A percentile compares a stretch with the other conserved stretches of the same genome.
phyloP scores from a whole-genome alignment of 2,329 filamentous ascomycete genomes.

The Tolypocladium sp. region DNA sequence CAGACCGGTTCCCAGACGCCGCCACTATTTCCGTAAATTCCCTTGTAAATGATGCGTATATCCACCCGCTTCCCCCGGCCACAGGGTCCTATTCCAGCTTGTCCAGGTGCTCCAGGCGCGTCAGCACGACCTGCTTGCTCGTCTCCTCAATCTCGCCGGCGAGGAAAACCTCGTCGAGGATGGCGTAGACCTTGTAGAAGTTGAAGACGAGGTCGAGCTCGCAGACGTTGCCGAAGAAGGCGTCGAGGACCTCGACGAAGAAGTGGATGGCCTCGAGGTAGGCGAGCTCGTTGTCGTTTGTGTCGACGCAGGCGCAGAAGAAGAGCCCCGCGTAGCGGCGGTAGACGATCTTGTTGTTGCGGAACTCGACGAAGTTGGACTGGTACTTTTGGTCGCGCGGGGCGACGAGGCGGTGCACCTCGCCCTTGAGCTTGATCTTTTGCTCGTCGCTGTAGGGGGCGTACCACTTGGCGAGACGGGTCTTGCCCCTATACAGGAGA shows the following conservation, averaged over 20 bases:
- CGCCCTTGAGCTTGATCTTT: slow-evolving; percentile 98
- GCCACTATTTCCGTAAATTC: neutral
- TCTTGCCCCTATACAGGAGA: slow-evolving; percentile 68
- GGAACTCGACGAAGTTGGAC: slow-evolving; percentile 97
- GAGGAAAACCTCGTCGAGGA: slow-evolving; percentile 95
- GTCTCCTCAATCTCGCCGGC: slow-evolving; percentile 98
- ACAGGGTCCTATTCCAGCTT: slow-evolving; percentile 61
- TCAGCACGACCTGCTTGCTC: slow-evolving; percentile 95
- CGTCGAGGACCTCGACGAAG: slow-evolving; percentile 96
- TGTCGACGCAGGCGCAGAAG: slow-evolving; percentile 98
- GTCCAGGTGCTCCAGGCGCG: slow-evolving; percentile 86
- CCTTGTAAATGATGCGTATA: neutral
- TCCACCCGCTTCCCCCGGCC: neutral
- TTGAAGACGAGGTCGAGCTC: slow-evolving; percentile 87
- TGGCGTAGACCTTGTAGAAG: slow-evolving; percentile 89
- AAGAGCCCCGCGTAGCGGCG: slow-evolving; percentile 95
- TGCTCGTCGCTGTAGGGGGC: slow-evolving; percentile 97
- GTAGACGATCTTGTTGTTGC: slow-evolving; percentile 94
- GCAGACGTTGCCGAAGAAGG: slow-evolving; percentile 98
- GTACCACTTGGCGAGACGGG: slow-evolving; percentile 97
- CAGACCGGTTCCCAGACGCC: neutral
- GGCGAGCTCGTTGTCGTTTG: slow-evolving; percentile 96
- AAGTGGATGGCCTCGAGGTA: slow-evolving; percentile 98
- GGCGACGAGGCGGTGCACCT: slow-evolving; percentile 95
- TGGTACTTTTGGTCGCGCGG: slow-evolving; percentile 99